phyloP scores from a whole-genome alignment of 805 yeast genomes.

The Metschnikowia anglica region DNA sequence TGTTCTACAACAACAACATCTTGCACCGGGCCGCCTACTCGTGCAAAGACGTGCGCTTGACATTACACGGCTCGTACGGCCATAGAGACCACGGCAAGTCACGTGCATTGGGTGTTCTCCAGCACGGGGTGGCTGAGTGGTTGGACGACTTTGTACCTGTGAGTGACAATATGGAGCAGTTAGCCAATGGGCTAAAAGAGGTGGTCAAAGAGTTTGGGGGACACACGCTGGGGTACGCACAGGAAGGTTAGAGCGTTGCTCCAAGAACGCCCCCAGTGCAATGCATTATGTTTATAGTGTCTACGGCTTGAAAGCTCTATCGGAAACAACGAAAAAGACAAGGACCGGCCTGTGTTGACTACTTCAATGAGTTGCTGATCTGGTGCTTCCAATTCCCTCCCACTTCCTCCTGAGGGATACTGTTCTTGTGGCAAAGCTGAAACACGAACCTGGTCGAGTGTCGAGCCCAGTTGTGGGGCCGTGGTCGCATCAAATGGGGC shows the following conservation, averaged over 20 bases:
- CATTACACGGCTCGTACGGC: constrained; percentile 53
- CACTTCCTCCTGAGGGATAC: no score
- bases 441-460: no score
- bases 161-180: constrained; percentile 28
- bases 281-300: no score
- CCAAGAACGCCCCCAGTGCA: no score
- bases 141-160: constrained; percentile 34
- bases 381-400: no score
- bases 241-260: constrained; percentile 40
- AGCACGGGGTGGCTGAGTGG: constrained; percentile 54
- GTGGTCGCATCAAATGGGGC: no score
- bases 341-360: no score
- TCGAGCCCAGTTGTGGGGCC: no score
- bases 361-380: no score
- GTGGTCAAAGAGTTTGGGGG: constrained; percentile 33
- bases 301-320: no score
- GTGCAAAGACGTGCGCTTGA: constrained; percentile 39
- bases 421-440: no score
- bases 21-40: constrained; percentile 48
- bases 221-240: constrained; percentile 37
- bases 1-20: constrained; percentile 50
- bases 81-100: constrained; percentile 39
- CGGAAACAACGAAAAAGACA: no score
- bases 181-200: constrained; percentile 30
- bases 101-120: constrained; percentile 52